Base-by-base conservation (phyloP, 176 grass and related monocot species). In the Phyllostachys edulis region DNA sequence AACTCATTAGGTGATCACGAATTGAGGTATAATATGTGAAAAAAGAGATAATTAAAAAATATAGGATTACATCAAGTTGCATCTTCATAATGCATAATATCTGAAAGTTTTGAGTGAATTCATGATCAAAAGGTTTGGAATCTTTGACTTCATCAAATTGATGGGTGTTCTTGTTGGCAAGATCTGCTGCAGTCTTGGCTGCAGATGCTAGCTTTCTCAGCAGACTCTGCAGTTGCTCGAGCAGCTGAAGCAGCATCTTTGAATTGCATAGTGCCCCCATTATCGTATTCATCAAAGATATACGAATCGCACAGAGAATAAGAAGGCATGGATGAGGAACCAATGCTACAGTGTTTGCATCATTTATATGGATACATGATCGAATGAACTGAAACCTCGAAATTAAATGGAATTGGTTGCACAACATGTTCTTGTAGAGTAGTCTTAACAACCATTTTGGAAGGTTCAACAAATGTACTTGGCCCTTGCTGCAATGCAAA, bases 401-500 rank as follows among this genome's bases (percentile, higher is more conserved):
- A 70, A 57, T 45, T 79, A 82, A 64, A 45, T 67, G 85, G 64
- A 42, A 81, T 81, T 82, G 74, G 64, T 67, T 86, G 80, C 45
- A 47, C 18, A 84, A 55, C n/a, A 18, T 71, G 20, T 76, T 68
- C 74, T 78, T 85, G 62, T 1, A 81, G 50, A 67, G 34, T 90
- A 72, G 72, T 86, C 69, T 89, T 98, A 55, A 92, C 62, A 0
- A 89, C 89, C 66, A 98, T 79, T n/a, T 78, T 93, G 59, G 85
- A 78, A 71, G 87, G 87, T 81, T 88, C 87, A 76, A 82, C 73
- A 85, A 99, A 96, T 51, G 76, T 69, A 62, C 45, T 80, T 45
- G 96, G 93, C 32, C 96, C 93, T 80, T 89, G 86, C 96, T 99
- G 85, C 45, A 83, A 71, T 96, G 85, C 60, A 87, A 71, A 88